A percentile compares a stretch with the other conserved stretches of the same genome.
phyloP scores from a whole-genome alignment of 106 monocot species.

The Agapanthus africanus region DNA sequence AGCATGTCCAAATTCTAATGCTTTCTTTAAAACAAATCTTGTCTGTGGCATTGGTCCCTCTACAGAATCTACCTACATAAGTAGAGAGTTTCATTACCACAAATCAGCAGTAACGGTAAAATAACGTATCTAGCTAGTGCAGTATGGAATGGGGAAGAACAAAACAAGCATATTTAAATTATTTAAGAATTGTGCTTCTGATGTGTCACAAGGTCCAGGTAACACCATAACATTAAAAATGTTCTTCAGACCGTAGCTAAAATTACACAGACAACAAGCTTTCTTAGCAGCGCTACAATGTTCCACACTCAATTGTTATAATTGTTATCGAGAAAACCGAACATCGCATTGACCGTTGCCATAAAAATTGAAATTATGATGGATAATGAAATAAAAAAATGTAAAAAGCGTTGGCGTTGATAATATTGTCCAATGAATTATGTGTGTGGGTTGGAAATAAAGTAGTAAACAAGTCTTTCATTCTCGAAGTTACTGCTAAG shows the following conservation, averaged over 20 bases:
- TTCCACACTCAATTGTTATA: background rate
- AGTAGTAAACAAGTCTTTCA: background rate
- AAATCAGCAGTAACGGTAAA: background rate
- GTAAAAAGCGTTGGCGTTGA: background rate
- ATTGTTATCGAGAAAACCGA: background rate
- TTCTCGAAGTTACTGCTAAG: background rate
- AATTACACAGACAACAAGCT: background rate
- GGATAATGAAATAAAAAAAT: background rate
- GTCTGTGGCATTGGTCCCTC: constrained; percentile 99
- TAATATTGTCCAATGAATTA: background rate
- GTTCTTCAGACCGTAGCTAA: background rate
- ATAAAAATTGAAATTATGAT: background rate
- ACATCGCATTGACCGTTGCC: background rate
- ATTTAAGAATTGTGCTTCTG: too few species aligned
- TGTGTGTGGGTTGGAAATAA: background rate
- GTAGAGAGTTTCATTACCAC: background rate
- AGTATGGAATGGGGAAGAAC: background rate
- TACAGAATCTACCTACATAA: constrained; percentile 81
- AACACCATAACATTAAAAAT: background rate
- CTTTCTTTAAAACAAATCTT: constrained; percentile 98
- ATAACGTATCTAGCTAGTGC: background rate
- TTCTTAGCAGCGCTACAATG: background rate
- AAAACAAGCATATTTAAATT: background rate
- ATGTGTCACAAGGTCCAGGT: background rate
- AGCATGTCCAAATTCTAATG: constrained; percentile 92